Conservation (phyloP, 2,329 filamentous ascomycete species). For the Sordariomycetes sp. region DNA sequence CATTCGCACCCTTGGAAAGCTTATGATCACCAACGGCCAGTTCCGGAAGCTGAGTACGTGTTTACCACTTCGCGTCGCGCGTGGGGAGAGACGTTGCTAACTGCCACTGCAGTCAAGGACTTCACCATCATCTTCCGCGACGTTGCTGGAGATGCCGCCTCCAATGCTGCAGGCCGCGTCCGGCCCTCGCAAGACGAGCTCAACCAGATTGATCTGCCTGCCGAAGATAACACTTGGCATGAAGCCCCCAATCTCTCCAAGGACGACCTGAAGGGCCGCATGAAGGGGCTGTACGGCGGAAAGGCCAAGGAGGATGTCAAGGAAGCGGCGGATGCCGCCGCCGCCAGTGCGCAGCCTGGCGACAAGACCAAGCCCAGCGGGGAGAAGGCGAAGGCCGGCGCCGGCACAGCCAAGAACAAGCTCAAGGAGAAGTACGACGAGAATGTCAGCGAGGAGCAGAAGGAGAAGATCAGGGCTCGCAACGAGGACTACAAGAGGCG, state of each 20-base stretch:
- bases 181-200: slow-evolving; percentile 70
- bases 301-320: slow-evolving; percentile 43
- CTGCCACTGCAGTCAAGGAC: slow-evolving; percentile 48
- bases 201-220: slow-evolving; percentile 65
- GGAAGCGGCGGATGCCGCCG: slow-evolving; percentile 44
- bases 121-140: slow-evolving; percentile 71
- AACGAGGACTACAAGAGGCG: slow-evolving; percentile 30
- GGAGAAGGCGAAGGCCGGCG: slow-evolving; percentile 35
- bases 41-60: slow-evolving; percentile 76
- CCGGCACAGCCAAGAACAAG: slow-evolving; percentile 25
- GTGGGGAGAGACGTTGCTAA: slow-evolving; percentile 5
- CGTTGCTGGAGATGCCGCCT: slow-evolving; percentile 81
- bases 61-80: neutral
- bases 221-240: slow-evolving; percentile 88
- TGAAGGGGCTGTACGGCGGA: slow-evolving; percentile 48
- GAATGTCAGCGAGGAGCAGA: slow-evolving; percentile 54
- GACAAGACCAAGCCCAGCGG: slow-evolving; percentile 20
- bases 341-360: slow-evolving; percentile 21
- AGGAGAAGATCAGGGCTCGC: slow-evolving; percentile 29
- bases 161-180: slow-evolving; percentile 60
- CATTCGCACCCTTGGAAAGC: slow-evolving; percentile 71
- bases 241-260: slow-evolving; percentile 67
- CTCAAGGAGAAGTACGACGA: slow-evolving; percentile 43
- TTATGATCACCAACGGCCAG: slow-evolving; percentile 91
- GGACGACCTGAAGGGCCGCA: slow-evolving; percentile 53